Evolutionary conservation across 1,139 yeast species (phyloP), one percentile per base, ranked within the genome.

Genomic region (Suhomyces anneliseae): DNA sequence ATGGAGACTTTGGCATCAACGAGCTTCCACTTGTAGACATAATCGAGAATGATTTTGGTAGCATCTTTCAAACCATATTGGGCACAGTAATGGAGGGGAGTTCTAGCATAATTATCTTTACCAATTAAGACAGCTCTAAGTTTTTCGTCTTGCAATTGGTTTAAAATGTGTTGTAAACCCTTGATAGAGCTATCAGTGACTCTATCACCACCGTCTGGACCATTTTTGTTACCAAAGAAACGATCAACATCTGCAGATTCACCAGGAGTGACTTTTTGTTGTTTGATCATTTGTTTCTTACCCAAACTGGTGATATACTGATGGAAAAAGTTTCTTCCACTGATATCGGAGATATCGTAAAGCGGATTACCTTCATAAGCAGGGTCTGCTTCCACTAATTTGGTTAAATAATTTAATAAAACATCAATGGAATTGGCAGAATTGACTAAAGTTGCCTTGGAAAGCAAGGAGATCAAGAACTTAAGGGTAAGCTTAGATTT

Each of bases 71-170:
- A 74, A 0, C 98, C 98, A 62, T 85, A 90, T 59, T 89, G 95
- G 1, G 95, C 85, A 12, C 96, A 83, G 65, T 92, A 92, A 67
- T 93, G 98, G 47, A 93, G 71, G 0, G 98, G 96, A 0, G 97
- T 87, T 53, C 97, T 78, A 49, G 75, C 75, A 60, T 90, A 88
- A 51, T 81, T 83, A 62, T 93, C 99, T 41, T 78, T 78, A 38
- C 85, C 83, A 45, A 83, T 68, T 39, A 90, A 70, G 1, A 79
- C 77, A 2, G 72, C 64, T 49, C 82, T 76, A 49, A 85, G 75
- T 15, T 48, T 31, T 6, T 54, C 73, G 72, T 11, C 43, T 9
- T 40, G 36, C 32, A 86, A 64, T 41, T 75, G 71, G 19, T 73
- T 69, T 44, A 88, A 70, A 35, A 87, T 72, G 54, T 80, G 79